Base-by-base conservation (phyloP, 2,329 filamentous ascomycete genomes). In the Daldinia sp. region DNA sequence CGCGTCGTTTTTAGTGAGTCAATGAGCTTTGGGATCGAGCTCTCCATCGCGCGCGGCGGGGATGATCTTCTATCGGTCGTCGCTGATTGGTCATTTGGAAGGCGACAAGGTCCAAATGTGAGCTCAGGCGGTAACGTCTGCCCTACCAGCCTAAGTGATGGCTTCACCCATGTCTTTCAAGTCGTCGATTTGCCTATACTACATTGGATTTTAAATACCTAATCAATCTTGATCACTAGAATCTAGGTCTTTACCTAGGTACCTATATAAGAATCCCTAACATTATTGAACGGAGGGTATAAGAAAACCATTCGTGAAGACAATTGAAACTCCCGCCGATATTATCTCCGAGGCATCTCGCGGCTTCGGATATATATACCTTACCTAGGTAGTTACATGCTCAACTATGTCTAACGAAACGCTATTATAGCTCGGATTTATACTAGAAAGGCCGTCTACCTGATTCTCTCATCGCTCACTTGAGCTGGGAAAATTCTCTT, bases 291-390 rank as follows among this genome's bases (percentile, higher is more conserved):
- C 15, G 3, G 5, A 4, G 9, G 23, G 30, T 48, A 48, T 8
- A 48, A 19, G 10, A 2, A 7, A 4, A 2, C n/a, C 3, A 7
- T 29, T 29, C 23, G 25, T 29, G n/a, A 7, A 30, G 15, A 11
- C n/a, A 7, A 17, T 25, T 19, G 8, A 21, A 4, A 13, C 2
- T 11, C 25, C 45, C 9, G 27, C 45, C 45, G 45, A 48, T 48
- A 13, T 48, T 48, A 48, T 48, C 45, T 48, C 45, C 45, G 45
- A 48, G 27, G n/a, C 25, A 17, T 8, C 45, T 48, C 45, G 45
- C 21, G 19, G 45, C 2, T 30, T 48, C 45, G 45, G 45, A 48
- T 21, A 29, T 48, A 3, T 11, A 45, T 5, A 3, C 45, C n/a
- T n/a, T n/a, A n/a, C n/a, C n/a, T n/a, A n/a, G n/a, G n/a, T n/a